Conservation (phyloP, 495 filamentous ascomycete species). For the Talaromyces ruber region DNA sequence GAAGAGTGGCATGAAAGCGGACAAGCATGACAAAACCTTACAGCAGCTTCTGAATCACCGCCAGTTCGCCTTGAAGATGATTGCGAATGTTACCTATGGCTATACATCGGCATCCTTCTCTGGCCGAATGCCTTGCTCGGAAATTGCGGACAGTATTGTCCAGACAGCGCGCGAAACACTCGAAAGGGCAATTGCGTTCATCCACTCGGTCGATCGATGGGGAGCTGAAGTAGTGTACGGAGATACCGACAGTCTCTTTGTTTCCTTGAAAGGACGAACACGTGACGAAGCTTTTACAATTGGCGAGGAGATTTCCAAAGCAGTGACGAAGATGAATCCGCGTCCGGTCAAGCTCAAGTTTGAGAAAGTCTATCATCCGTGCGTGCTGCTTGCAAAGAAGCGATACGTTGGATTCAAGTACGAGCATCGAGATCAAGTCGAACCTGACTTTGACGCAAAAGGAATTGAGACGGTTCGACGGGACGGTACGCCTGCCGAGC, state of each 20-base stretch:
- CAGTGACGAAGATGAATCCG: conserved; percentile 84
- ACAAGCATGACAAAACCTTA: conserved; percentile 81
- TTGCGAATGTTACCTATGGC: conserved; percentile 96
- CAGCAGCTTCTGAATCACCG: conserved; percentile 89
- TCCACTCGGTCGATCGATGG: conserved; percentile 82
- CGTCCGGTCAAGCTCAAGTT: conserved; percentile 93
- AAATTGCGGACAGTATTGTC: conserved; percentile 97
- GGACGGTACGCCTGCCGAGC: conserved; percentile 90
- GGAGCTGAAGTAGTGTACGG: conserved; percentile 95
- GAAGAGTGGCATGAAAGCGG: conserved; percentile 91
- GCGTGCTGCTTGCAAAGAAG: conserved; percentile 91
- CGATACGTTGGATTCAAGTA: conserved; percentile 98
- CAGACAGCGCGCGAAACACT: conserved; percentile 91
- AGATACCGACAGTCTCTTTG: conserved; percentile 94
- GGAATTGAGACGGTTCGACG: conserved; percentile 94
- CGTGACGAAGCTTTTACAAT: conserved; percentile 85
- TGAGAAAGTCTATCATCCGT: conserved; percentile 96
- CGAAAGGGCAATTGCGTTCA: conserved; percentile 86
- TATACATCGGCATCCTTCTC: conserved; percentile 96
- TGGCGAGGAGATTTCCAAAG: conserved; percentile 84
- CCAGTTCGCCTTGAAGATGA: conserved; percentile 91
- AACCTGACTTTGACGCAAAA: conserved; percentile 94
- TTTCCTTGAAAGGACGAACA: conserved; percentile 80
- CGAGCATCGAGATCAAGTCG: conserved; percentile 64
- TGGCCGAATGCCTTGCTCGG: conserved; percentile 92